Percentiles rank a stretch among this genome's conserved stretches.
phyloP scores from a whole-genome alignment of 495 filamentous ascomycete species.

The Geoglossum glabrum region DNA sequence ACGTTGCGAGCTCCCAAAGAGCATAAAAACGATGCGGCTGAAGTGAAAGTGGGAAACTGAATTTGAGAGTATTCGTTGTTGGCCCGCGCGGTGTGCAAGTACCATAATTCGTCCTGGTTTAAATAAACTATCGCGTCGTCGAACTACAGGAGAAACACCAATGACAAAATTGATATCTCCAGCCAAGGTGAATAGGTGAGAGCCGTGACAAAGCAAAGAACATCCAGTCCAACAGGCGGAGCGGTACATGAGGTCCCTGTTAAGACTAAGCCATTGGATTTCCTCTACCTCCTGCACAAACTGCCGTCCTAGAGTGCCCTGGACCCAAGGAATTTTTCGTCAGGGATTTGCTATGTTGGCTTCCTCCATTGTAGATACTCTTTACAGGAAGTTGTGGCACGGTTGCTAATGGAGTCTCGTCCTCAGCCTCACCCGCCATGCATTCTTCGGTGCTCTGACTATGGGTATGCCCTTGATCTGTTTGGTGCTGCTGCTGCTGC shows the following conservation, averaged over 20 bases:
- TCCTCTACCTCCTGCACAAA: background rate
- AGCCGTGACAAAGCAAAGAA: background rate
- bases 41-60: background rate
- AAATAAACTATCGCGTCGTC: background rate
- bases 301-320: background rate
- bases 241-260: background rate
- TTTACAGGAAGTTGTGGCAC: background rate
- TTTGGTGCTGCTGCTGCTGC: conserved; percentile 18
- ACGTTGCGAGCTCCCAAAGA: background rate
- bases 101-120: background rate
- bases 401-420: conserved; percentile 21
- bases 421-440: conserved; percentile 33
- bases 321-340: background rate
- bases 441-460: conserved; percentile 31
- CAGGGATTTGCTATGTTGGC: background rate
- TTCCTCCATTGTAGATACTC: background rate
- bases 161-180: no score
- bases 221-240: background rate
- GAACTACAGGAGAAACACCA: no score
- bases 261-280: background rate
- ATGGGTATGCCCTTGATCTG: conserved; percentile 24
- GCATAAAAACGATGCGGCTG: background rate
- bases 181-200: no score
- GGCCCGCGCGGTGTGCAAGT: background rate
- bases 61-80: background rate